Percentiles rank a stretch among this genome's conserved stretches.
phyloP scores from a whole-genome alignment of 176 grass and related monocot genomes.

The Raddia guianensis region DNA sequence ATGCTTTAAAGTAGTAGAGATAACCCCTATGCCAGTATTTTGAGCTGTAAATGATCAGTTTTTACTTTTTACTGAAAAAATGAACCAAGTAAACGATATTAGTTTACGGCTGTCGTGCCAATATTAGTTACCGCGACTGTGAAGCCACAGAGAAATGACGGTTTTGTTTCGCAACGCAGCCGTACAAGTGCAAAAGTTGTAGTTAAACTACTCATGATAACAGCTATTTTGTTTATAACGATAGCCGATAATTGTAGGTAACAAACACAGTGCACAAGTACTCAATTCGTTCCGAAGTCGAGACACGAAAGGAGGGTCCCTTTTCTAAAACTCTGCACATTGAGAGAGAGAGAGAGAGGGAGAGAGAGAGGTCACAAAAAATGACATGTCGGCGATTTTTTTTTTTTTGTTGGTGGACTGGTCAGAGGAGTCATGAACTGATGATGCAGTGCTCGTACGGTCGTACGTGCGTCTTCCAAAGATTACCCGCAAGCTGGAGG shows the following conservation, averaged over 20 bases:
- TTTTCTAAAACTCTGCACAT: conserved; percentile 1
- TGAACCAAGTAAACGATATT: too few species aligned
- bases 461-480: not conserved
- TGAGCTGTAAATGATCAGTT: too few species aligned
- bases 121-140: too few species aligned
- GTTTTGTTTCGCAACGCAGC: too few species aligned
- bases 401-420: conserved; percentile 5
- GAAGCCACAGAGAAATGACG: too few species aligned
- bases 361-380: conserved; percentile 12
- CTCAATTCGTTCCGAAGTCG: not conserved
- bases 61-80: too few species aligned
- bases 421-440: not conserved
- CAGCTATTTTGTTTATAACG: not conserved
- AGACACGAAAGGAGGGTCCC: not conserved
- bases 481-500: conserved; percentile 53
- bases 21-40: too few species aligned
- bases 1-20: too few species aligned
- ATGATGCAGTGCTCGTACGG: too few species aligned
- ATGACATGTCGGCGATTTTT: conserved; percentile 37
- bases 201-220: not conserved
- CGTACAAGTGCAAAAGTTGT: too few species aligned
- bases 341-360: not conserved
- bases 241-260: not conserved
- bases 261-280: not conserved
- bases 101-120: too few species aligned